These are phyloP conservation scores for Helotiales sp. DNA, from an alignment of 2,329 filamentous ascomycete genomes.

Conservation along the genomic window DNA sequence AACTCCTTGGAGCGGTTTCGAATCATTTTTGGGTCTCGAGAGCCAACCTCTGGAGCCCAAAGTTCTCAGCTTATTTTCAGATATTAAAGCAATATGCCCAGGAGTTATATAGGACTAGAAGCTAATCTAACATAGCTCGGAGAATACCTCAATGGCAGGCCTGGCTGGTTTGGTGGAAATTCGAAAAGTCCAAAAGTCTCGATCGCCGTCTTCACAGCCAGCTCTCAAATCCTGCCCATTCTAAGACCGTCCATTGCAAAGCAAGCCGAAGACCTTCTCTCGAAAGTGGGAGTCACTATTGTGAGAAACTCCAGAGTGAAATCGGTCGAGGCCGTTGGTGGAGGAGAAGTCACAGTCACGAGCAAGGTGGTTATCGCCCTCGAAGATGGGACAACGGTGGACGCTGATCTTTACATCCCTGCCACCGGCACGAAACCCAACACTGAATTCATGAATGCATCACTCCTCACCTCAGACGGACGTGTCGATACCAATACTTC, in stretches of 20 bases:
- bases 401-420: slow-evolving; percentile 55
- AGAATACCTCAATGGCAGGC: slow-evolving; percentile 54
- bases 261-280: slow-evolving; percentile 49
- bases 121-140: slow-evolving; percentile 50
- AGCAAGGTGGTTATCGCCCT: slow-evolving; percentile 46
- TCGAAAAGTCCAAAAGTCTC: slow-evolving; percentile 45
- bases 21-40: too few species aligned
- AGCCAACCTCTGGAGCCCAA: too few species aligned
- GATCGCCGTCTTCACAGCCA: slow-evolving; percentile 52
- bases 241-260: slow-evolving; percentile 47
- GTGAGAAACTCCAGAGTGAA: slow-evolving; percentile 49
- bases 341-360: slow-evolving; percentile 40
- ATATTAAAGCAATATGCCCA: too few species aligned
- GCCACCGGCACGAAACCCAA: slow-evolving; percentile 51
- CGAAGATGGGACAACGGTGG: slow-evolving; percentile 46
- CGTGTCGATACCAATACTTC: slow-evolving; percentile 47
- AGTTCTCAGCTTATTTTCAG: too few species aligned
- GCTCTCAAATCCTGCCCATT: slow-evolving; percentile 47
- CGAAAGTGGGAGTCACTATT: slow-evolving; percentile 53
- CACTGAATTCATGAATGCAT: slow-evolving; percentile 45
- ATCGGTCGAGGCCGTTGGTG: slow-evolving; percentile 40
- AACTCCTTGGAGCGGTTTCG: slow-evolving; percentile 40
- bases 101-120: too few species aligned
- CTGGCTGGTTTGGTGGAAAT: slow-evolving; percentile 46
- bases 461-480: slow-evolving; percentile 44